Percentiles rank a stretch among this genome's conserved stretches.
phyloP scores from a whole-genome alignment of 1,284 basidiomycete species.

The Melampsora americana region DNA sequence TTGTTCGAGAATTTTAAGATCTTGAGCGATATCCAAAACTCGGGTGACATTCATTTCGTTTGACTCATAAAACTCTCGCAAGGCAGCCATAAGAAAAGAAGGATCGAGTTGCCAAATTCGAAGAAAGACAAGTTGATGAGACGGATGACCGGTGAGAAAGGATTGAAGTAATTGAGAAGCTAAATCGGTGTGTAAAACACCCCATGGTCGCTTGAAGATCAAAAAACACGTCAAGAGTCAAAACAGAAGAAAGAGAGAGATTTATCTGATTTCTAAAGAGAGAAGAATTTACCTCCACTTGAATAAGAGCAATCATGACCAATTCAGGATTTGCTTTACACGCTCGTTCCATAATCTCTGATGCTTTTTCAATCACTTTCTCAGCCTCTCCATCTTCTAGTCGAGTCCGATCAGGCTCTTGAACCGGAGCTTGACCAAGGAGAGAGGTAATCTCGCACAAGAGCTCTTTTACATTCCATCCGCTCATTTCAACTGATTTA shows the following conservation, averaged over 20 bases:
- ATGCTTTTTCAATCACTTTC: constrained; percentile 29
- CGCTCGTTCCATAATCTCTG: constrained; percentile 38
- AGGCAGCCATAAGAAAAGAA: constrained; percentile 75
- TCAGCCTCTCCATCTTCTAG: constrained; percentile 16
- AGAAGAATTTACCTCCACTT: constrained; percentile 60
- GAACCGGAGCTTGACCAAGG: constrained; percentile 21
- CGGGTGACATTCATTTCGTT: constrained; percentile 88
- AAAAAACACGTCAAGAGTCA: neutral
- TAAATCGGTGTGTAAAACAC: constrained; percentile 78
- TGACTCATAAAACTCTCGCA: constrained; percentile 86
- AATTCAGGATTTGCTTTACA: constrained; percentile 83
- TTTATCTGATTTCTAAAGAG: neutral
- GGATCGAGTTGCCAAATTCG: constrained; percentile 87
- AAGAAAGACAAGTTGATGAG: constrained; percentile 94
- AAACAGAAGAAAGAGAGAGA: constrained; percentile 25
- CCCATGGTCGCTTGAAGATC: constrained; percentile 69
- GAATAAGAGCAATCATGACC: constrained; percentile 86
- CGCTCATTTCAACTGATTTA: constrained; percentile 43
- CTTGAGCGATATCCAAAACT: constrained; percentile 90
- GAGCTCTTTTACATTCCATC: constrained; percentile 42
- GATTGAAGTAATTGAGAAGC: constrained; percentile 78
- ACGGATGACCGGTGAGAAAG: constrained; percentile 88
- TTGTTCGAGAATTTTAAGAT: constrained; percentile 63
- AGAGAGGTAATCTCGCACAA: constrained; percentile 28
- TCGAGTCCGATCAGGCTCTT: neutral